Evolutionary conservation across 2,329 filamentous ascomycete species (phyloP).

Genomic region (Stagonosporopsis cucurbitacearum): DNA sequence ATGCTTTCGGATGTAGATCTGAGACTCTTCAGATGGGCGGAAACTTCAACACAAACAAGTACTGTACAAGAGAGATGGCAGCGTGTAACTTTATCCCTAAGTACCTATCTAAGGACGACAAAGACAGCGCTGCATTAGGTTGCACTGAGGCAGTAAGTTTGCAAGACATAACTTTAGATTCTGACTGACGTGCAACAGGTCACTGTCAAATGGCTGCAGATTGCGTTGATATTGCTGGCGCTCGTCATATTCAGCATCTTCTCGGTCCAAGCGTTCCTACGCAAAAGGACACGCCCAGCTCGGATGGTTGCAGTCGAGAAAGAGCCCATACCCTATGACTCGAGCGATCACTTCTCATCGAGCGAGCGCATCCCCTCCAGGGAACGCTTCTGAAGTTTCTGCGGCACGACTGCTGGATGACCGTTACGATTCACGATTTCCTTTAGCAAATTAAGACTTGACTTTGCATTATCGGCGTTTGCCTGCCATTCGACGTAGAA

Average conservation of each 20-base stretch:
- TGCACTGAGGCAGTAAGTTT: slow-evolving; percentile 38
- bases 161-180: neutral
- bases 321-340: slow-evolving; percentile 10
- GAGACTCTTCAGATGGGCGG: slow-evolving; percentile 29
- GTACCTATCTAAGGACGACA: slow-evolving; percentile 21
- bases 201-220: slow-evolving; percentile 39
- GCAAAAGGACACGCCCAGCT: slow-evolving; percentile 27
- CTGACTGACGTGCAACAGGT: slow-evolving; percentile 19
- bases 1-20: slow-evolving; percentile 34
- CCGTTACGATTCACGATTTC: slow-evolving; percentile 7
- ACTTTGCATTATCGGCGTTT: slow-evolving; percentile 11
- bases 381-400: neutral
- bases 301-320: slow-evolving; percentile 9
- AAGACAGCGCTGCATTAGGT: slow-evolving; percentile 22
- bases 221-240: slow-evolving; percentile 30
- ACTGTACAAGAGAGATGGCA: slow-evolving; percentile 38
- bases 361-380: slow-evolving; percentile 2
- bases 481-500: neutral
- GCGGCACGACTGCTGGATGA: neutral
- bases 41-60: slow-evolving; percentile 34
- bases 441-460: slow-evolving; percentile 1
- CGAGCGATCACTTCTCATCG: slow-evolving; percentile 2
- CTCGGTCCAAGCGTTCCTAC: slow-evolving; percentile 28
- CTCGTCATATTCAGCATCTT: slow-evolving; percentile 33
- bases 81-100: slow-evolving; percentile 33